phyloP scores from a whole-genome alignment of 2,329 filamentous ascomycete genomes.

The Colletotrichum sp. region DNA sequence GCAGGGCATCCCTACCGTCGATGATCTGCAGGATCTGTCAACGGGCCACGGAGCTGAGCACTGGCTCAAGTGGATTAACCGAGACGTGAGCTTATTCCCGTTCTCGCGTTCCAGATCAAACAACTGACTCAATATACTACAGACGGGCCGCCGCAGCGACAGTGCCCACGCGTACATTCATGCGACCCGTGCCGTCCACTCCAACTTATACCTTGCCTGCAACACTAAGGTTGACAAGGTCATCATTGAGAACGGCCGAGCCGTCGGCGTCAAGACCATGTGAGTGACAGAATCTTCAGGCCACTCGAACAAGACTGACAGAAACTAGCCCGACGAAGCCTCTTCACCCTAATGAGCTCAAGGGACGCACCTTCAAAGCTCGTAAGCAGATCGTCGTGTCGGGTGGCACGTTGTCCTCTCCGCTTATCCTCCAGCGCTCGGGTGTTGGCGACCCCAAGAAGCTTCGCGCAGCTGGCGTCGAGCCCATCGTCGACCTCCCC shows the following conservation, averaged over 20 bases:
- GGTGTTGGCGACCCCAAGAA: constrained; percentile 76
- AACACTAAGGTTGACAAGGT: constrained; percentile 83
- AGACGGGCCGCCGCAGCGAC: constrained; percentile 75
- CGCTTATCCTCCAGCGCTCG: constrained; percentile 76
- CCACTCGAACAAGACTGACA: not conserved
- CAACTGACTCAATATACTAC: constrained; percentile 5
- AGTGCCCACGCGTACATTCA: constrained; percentile 81
- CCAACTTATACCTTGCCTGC: constrained; percentile 73
- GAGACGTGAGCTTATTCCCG: constrained; percentile 47
- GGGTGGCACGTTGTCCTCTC: constrained; percentile 75
- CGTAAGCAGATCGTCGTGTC: constrained; percentile 78
- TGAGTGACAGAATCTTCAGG: constrained; percentile 24
- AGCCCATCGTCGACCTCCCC: constrained; percentile 73
- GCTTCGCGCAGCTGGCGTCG: constrained; percentile 69
- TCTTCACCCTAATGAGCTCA: constrained; percentile 58
- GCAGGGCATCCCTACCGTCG: constrained; percentile 75
- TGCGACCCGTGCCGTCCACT: constrained; percentile 71
- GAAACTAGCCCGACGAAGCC: constrained; percentile 63
- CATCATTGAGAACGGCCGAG: constrained; percentile 73
- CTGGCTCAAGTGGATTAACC: constrained; percentile 88
- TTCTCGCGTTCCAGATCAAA: not conserved
- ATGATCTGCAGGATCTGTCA: constrained; percentile 76
- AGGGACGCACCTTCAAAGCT: constrained; percentile 63
- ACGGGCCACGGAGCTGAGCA: constrained; percentile 78
- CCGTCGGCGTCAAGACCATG: constrained; percentile 74